phyloP scores from a whole-genome alignment of 1,284 basidiomycete species.

The Cutaneotrichosporon sp. region DNA sequence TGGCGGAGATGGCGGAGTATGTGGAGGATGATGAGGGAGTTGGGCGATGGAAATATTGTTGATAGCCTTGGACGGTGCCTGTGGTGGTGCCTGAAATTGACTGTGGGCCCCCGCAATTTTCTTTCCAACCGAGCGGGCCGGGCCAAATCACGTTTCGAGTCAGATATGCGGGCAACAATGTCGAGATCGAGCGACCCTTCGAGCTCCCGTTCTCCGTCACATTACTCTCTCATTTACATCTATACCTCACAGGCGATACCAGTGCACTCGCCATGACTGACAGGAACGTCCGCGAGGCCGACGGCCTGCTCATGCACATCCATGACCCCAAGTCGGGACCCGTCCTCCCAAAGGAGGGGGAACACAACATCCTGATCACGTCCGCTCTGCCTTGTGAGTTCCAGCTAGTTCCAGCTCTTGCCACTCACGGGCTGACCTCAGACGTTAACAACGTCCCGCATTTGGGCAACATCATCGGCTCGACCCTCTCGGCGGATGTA shows the following conservation, averaged over 20 bases:
- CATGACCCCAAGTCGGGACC: slow-evolving; percentile 36
- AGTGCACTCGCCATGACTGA: slow-evolving; percentile 27
- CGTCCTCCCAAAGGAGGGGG: slow-evolving; percentile 70
- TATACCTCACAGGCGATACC: background rate
- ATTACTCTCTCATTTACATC: background rate
- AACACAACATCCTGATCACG: slow-evolving; percentile 84
- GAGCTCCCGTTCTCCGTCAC: no score
- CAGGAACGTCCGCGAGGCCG: slow-evolving; percentile 21
- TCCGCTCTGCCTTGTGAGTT: slow-evolving; percentile 78
- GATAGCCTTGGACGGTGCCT: no score
- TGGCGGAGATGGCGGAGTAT: slow-evolving; percentile 2
- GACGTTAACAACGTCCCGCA: slow-evolving; percentile 99
- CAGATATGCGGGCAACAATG: background rate
- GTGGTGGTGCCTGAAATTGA: background rate
- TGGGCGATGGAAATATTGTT: slow-evolving; percentile 1
- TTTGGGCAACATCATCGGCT: slow-evolving; percentile 97
- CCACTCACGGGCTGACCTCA: slow-evolving; percentile 14
- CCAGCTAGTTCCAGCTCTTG: background rate
- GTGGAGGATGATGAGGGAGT: background rate
- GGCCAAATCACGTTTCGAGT: background rate
- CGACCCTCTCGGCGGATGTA: slow-evolving; percentile 82
- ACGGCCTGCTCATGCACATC: slow-evolving; percentile 52
- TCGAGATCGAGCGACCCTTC: no score
- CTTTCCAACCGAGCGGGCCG: background rate
- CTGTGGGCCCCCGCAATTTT: slow-evolving; percentile 1